phyloP scores from a whole-genome alignment of 169 alveolate genomes.

The Plasmodium ovale region DNA sequence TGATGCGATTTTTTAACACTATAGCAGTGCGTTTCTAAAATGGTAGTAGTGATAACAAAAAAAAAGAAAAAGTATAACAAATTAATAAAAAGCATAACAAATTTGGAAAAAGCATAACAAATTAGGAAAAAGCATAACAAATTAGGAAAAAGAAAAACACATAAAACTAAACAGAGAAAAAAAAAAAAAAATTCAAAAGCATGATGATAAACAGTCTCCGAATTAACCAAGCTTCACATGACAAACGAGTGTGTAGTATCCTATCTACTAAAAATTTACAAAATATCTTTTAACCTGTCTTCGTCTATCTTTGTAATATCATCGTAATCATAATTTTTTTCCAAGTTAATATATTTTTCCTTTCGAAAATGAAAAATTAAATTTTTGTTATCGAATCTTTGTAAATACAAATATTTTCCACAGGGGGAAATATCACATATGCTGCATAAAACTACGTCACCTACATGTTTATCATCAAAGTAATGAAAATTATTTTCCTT shows the following conservation, averaged over 20 bases:
- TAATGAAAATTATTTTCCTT: constrained; percentile 70
- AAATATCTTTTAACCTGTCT: constrained; percentile 28
- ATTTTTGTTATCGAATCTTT: constrained; percentile 46
- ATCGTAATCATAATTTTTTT: constrained; percentile 59
- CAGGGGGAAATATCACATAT: constrained; percentile 60
- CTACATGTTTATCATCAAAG: constrained; percentile 67
- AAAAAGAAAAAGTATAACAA: neutral
- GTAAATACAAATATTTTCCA: constrained; percentile 66
- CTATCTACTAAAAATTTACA: too few species aligned
- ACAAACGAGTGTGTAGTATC: too few species aligned
- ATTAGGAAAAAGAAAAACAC: too few species aligned
- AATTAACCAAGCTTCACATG: neutral
- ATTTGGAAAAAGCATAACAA: too few species aligned
- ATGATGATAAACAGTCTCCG: neutral
- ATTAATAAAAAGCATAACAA: too few species aligned
- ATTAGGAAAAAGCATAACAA: too few species aligned
- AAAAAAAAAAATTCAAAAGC: neutral
- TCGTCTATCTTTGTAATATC: constrained; percentile 34
- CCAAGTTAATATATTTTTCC: constrained; percentile 52
- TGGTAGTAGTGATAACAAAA: too few species aligned
- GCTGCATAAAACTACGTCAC: constrained; percentile 54
- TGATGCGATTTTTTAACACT: too few species aligned
- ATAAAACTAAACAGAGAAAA: neutral
- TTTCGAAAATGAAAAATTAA: constrained; percentile 64
- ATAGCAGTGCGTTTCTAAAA: too few species aligned